Percentiles rank a stretch among this genome's conserved stretches.
These are phyloP conservation scores for Lactarius psammicola DNA, from an alignment of 768 basidiomycete species.

Conservation along the genomic window DNA sequence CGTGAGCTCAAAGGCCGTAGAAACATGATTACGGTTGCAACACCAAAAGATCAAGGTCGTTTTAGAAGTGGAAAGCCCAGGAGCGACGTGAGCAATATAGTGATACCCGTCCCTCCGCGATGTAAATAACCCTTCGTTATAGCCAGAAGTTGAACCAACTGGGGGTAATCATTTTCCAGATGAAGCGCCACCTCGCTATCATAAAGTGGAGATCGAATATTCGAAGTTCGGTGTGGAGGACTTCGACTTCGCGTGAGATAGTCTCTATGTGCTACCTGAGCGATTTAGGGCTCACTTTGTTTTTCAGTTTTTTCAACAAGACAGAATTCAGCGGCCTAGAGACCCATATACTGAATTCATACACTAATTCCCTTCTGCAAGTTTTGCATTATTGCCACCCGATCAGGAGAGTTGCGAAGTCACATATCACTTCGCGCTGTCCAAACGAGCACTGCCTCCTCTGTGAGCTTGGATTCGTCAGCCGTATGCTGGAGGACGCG, in stretches of 20 bases:
- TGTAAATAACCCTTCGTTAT: constrained; percentile 7
- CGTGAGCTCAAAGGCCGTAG: constrained; percentile 81
- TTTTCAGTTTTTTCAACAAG: constrained; percentile 74
- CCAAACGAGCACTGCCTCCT: constrained; percentile 88
- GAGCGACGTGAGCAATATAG: constrained; percentile 43
- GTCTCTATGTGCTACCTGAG: not conserved
- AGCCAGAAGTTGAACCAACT: constrained; percentile 56
- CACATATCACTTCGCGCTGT: constrained; percentile 88
- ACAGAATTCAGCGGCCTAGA: constrained; percentile 90
- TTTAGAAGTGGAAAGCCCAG: constrained; percentile 81
- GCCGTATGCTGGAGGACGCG: constrained; percentile 95
- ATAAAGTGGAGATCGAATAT: constrained; percentile 95
- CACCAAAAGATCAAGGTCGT: constrained; percentile 58
- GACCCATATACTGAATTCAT: constrained; percentile 96
- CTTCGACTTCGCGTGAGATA: constrained; percentile 89
- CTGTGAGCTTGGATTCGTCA: constrained; percentile 93
- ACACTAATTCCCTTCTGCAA: constrained; percentile 89
- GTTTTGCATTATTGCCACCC: constrained; percentile 83
- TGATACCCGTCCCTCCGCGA: constrained; percentile 7
- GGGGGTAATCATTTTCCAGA: constrained; percentile 50
- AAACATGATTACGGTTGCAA: constrained; percentile 61
- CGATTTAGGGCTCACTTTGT: not conserved
- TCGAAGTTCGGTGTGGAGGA: constrained; percentile 98
- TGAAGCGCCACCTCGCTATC: constrained; percentile 76
- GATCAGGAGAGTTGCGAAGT: constrained; percentile 79